These are phyloP conservation scores for Cicer yamashitae DNA, from an alignment of 306 rosid species.

Conservation along the genomic window DNA sequence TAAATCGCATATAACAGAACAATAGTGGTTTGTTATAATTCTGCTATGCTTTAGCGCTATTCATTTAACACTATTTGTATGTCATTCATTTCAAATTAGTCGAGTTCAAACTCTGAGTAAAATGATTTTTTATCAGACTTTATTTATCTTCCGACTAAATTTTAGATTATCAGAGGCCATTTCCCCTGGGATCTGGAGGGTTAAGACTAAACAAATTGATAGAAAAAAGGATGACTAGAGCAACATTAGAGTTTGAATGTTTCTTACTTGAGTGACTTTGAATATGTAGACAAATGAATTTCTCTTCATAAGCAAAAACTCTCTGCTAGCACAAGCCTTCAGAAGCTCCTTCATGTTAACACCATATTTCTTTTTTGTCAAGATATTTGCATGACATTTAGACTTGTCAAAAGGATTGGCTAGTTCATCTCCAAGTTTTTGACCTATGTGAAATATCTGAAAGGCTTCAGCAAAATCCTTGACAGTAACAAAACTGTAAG, in stretches of 20 bases:
- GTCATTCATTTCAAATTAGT: too few species aligned
- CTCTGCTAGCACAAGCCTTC: conserved; percentile 78
- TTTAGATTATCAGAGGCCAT: too few species aligned
- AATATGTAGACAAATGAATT: conserved; percentile 81
- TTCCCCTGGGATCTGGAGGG: too few species aligned
- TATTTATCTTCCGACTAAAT: too few species aligned
- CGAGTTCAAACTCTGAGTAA: too few species aligned
- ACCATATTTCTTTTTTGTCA: conserved; percentile 74
- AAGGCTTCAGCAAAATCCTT: conserved; percentile 74
- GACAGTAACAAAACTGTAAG: conserved; percentile 70
- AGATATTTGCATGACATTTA: conserved; percentile 65
- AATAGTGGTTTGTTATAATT: too few species aligned
- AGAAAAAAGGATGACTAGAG: neutral
- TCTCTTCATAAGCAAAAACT: conserved; percentile 86
- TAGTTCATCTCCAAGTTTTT: conserved; percentile 78
- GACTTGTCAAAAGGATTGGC: conserved; percentile 73
- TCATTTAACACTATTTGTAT: too few species aligned
- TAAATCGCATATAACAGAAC: too few species aligned
- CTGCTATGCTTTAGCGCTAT: too few species aligned
- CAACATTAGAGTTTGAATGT: neutral
- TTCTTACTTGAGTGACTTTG: conserved; percentile 71
- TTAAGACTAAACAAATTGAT: too few species aligned
- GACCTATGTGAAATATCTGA: conserved; percentile 71
- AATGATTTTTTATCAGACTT: too few species aligned
- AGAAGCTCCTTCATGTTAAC: conserved; percentile 68